Conservation (phyloP, 257 asterid genomes). For the Solanum pinnatisectum region DNA sequence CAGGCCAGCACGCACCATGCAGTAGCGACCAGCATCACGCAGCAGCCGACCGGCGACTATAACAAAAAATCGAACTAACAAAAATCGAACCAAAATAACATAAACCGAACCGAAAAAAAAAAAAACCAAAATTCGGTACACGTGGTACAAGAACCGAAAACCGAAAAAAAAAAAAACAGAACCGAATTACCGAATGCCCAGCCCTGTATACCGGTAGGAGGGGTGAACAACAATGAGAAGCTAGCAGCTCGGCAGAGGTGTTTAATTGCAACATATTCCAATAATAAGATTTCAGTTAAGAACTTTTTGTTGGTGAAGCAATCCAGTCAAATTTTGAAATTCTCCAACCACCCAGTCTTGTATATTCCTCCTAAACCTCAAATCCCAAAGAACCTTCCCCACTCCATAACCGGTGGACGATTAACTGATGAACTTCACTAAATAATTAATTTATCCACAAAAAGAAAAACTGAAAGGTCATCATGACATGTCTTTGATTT, state of each 20-base stretch:
- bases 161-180: no score
- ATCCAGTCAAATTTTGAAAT: not conserved
- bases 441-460: not conserved
- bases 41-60: no score
- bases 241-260: not conserved
- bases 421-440: not conserved
- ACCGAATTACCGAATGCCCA: no score
- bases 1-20: no score
- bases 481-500: not conserved
- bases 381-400: not conserved
- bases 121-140: no score
- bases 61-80: no score
- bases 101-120: no score
- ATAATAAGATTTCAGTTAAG: not conserved
- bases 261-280: not conserved
- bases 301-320: not conserved
- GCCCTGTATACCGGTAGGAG: not conserved
- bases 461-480: not conserved
- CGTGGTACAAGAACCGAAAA: no score
- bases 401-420: not conserved
- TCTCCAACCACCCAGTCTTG: not conserved
- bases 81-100: no score
- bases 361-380: not conserved
- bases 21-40: no score
- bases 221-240: not conserved